Base-by-base conservation (phyloP, 2,329 filamentous ascomycete genomes). In the Penicillium glabrum region DNA sequence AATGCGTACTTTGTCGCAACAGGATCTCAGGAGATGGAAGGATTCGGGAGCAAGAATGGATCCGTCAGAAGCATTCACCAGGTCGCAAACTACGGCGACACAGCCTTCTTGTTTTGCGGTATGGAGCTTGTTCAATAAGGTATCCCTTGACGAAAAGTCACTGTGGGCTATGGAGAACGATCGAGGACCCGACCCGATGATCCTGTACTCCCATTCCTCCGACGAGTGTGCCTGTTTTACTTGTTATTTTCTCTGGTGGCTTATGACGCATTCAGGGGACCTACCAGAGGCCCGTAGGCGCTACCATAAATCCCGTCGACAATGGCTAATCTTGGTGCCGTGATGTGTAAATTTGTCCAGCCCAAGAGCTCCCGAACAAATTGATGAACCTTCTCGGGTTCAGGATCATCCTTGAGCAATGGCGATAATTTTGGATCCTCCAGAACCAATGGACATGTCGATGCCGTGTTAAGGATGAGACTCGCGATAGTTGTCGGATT, bases 271-370 rank as follows among this genome's bases (percentile, higher is more conserved):
- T 37, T 1, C 16, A 51, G 14, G 14, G 26, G 31, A 16, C 50
- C n/a, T 46, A 53, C 50, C 24, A 53, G 16, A 16, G 50, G 50
- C 14, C 50, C 50, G 45, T 31, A 53, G 8, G 24, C 37, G 16
- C 50, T 10, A 7, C 50, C 50, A 44, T 53, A 53, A n/a, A 53
- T 53, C 7, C 50, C 50, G 3, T 53, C 50, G 9, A 53, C 50
- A 13, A 46, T 53, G 7, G 50, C 50, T 11, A 53, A 35, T 21
- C 13, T 46, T 16, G 50, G 50, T n/a, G 24, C 24, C 7, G 16
- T 31, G 5, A 53, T 23, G 23, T 53, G 50, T 8, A 13, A 5
- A 21, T 53, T 27, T 9, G 19, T 45, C 50, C 50, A 53, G 5
- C 50, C 50, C 13, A 53, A 24, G 8, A 53, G 27, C 16, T 53